Percentiles rank a stretch among this genome's conserved stretches.
phyloP scores from a whole-genome alignment of 805 yeast species.

The Candida sithepensis region DNA sequence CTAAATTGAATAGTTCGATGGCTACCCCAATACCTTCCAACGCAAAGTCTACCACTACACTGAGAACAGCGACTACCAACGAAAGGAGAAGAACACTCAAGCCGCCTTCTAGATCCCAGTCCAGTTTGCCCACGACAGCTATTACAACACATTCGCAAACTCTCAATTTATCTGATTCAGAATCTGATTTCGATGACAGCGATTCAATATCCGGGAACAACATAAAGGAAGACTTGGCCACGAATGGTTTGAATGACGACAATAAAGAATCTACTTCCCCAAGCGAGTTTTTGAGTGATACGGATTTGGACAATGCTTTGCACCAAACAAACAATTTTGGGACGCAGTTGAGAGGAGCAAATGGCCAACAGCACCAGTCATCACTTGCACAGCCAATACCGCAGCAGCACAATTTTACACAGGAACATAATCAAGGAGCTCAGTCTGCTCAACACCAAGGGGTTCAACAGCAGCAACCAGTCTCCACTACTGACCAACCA shows the following conservation, averaged over 20 bases:
- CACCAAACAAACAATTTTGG: constrained; percentile 18
- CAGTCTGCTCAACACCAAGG: constrained; percentile 1
- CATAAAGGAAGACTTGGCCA: constrained; percentile 9
- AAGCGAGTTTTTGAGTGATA: constrained; percentile 52
- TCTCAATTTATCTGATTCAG: constrained; percentile 7
- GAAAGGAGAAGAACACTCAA: constrained; percentile 13
- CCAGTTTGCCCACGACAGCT: neutral
- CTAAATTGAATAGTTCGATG: constrained; percentile 3
- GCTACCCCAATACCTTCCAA: constrained; percentile 1
- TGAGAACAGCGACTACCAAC: constrained; percentile 1
- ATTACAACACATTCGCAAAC: neutral
- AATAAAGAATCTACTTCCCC: constrained; percentile 41
- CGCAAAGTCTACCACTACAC: constrained; percentile 4
- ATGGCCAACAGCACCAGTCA: constrained; percentile 1
- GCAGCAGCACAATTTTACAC: neutral
- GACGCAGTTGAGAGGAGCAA: constrained; percentile 1
- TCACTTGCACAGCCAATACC: neutral
- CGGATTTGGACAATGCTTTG: constrained; percentile 44
- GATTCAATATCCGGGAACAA: constrained; percentile 13
- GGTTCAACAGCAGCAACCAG: constrained; percentile 1
- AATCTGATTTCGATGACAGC: constrained; percentile 15
- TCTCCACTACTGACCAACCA: neutral
- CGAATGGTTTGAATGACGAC: neutral
- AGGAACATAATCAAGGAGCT: neutral
- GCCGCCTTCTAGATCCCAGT: constrained; percentile 8